Base-by-base conservation (phyloP, 148 eudicot species). In the Mesembryanthemum crystallinum region DNA sequence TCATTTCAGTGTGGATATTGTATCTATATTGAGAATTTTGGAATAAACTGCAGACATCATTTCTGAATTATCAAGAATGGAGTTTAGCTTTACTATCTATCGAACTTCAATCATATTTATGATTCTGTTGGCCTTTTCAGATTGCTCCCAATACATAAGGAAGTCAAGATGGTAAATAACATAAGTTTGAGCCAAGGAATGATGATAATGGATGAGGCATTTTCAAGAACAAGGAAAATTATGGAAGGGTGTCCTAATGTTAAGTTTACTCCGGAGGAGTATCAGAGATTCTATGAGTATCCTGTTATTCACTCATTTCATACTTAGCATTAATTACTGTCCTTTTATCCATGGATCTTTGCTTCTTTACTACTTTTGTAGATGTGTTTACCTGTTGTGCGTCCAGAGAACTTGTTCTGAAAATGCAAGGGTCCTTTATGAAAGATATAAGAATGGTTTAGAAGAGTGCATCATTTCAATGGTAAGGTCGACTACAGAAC, bases 311-410 rank as follows among this genome's bases (percentile, higher is more conserved):
- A 18, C 35, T 43, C 77, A 20, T 62, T 60, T n/a, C n/a, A 33
- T 33, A 47, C 4, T 59, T 59, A 20, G 32, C 73, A 57, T 65
- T 45, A 42, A 20, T 21, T 49, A n/a, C 27, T 67, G 66, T 33
- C n/a, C 24, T 28, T 45, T 51, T 3, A 3, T 29, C 13, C 13
- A 9, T 72, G 57, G 63, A 59, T 59, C 1, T 76, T 59, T 60
- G 33, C 58, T 72, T 43, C 69, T 76, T 67, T 14, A 71, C 73
- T 67, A 67, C 51, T 61, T 24, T 32, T 8, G 37, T 63, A 81
- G 83, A 72, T 81, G 83, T 67, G 83, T 81, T n/a, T 81, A 81
- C 73, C 52, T 73, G 76, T 72, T 77, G 73, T 81, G 83, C 20
- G 77, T 81, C 63, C 83, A 81, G 83, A 81, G 58, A 73, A 60